These are phyloP conservation scores for Lecanicillium sp. DNA, from an alignment of 2,329 filamentous ascomycete genomes.

Conservation along the genomic window DNA sequence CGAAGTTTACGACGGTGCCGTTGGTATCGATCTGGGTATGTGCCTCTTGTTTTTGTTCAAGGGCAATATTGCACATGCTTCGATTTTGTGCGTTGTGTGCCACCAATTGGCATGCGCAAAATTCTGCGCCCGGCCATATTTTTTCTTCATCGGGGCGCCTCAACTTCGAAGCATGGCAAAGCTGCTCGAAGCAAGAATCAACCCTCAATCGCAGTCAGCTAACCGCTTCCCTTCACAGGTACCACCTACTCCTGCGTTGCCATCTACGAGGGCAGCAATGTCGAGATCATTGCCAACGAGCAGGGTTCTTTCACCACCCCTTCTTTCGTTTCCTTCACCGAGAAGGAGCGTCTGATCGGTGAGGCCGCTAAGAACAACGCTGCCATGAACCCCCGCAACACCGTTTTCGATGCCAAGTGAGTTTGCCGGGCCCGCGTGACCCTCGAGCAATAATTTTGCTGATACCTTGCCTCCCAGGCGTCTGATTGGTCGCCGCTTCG, in stretches of 20 bases:
- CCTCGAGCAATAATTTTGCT: not conserved
- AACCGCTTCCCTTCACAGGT: conserved; percentile 47
- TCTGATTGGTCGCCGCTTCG: conserved; percentile 92
- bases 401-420: conserved; percentile 98
- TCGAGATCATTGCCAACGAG: conserved; percentile 99
- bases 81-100: conserved; percentile 7
- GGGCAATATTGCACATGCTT: conserved; percentile 5
- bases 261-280: conserved; percentile 98
- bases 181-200: not conserved
- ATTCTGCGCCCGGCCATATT: conserved; percentile 4
- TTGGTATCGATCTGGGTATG: conserved; percentile 99
- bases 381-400: conserved; percentile 98
- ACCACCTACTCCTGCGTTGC: conserved; percentile 99
- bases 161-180: not conserved
- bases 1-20: conserved; percentile 98
- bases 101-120: conserved; percentile 5
- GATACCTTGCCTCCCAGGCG: conserved; percentile 56
- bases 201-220: not conserved
- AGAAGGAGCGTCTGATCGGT: conserved; percentile 97
- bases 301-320: conserved; percentile 99
- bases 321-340: conserved; percentile 98
- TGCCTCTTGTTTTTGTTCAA: conserved; percentile 19
- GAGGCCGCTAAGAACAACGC: conserved; percentile 99
- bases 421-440: conserved; percentile 27
- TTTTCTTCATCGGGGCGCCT: not conserved